Percentiles rank a stretch among this genome's conserved stretches.
Evolutionary conservation across 176 grass and related monocot genomes (phyloP).

Genomic region (Paspalum vaginatum): DNA sequence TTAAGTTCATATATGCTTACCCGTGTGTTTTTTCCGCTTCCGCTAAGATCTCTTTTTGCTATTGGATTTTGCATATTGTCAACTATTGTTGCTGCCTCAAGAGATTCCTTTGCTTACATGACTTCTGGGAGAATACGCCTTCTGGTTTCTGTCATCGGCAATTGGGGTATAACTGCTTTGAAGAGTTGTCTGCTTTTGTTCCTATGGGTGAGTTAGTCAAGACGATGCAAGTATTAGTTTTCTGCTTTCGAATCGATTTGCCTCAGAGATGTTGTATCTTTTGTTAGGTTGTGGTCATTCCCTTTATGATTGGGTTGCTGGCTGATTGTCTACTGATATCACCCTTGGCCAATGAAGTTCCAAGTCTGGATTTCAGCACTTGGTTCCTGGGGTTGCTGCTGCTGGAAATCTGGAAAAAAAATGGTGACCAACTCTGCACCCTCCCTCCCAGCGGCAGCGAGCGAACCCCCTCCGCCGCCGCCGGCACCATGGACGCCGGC

Average conservation of each 20-base stretch:
- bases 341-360: conserved; percentile 46
- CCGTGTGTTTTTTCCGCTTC: conserved; percentile 15
- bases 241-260: conserved; percentile 24
- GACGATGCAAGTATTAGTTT: conserved; percentile 14
- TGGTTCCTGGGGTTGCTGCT: conserved; percentile 48
- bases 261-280: conserved; percentile 25
- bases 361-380: conserved; percentile 46
- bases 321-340: conserved; percentile 49
- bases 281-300: conserved; percentile 53
- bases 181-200: conserved; percentile 47
- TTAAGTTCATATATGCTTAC: conserved; percentile 20
- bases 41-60: conserved; percentile 54
- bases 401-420: conserved; percentile 54
- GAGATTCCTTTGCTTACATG: conserved; percentile 37
- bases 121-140: conserved; percentile 38
- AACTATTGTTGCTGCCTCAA: conserved; percentile 37
- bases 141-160: conserved; percentile 39
- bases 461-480: background rate
- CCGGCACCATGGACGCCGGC: conserved; percentile 45
- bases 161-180: conserved; percentile 46
- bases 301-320: conserved; percentile 53
- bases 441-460: no score
- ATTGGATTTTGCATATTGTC: conserved; percentile 51
- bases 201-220: conserved; percentile 49
- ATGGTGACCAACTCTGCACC: conserved; percentile 42